A percentile compares a stretch with the other conserved stretches of the same genome.
phyloP scores from a whole-genome alignment of 1,284 basidiomycete genomes.

The Pyrrhoderma noxium region DNA sequence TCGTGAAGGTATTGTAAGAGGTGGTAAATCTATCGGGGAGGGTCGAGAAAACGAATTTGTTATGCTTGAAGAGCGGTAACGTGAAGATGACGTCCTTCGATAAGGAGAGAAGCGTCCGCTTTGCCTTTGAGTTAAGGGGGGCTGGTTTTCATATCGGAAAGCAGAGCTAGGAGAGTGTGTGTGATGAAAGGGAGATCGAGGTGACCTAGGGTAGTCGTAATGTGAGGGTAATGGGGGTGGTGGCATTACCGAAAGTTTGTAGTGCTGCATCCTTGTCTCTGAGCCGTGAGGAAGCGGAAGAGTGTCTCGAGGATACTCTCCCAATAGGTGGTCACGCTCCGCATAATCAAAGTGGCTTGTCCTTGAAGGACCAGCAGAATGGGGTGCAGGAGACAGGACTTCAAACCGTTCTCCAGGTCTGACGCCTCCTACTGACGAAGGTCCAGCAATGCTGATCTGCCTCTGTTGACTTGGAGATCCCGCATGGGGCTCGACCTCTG shows the following conservation, averaged over 20 bases:
- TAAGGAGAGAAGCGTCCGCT: slow-evolving; percentile 14
- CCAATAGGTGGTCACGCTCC: background rate
- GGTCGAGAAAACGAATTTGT: slow-evolving; percentile 1
- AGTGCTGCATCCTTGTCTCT: background rate
- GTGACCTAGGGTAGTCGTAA: background rate
- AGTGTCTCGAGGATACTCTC: background rate
- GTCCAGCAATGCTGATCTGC: slow-evolving; percentile 4
- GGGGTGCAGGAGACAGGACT: slow-evolving; percentile 6
- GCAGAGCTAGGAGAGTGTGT: background rate
- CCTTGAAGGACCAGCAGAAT: slow-evolving; percentile 12
- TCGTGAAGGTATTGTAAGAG: slow-evolving; percentile 13
- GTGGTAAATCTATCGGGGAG: slow-evolving; percentile 14
- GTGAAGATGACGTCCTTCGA: background rate
- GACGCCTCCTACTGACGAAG: slow-evolving; percentile 5
- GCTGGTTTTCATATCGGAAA: slow-evolving; percentile 9
- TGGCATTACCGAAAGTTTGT: slow-evolving; percentile 4
- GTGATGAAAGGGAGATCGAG: background rate
- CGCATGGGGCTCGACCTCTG: slow-evolving; percentile 10
- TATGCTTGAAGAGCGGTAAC: slow-evolving; percentile 1
- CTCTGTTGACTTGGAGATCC: slow-evolving; percentile 16
- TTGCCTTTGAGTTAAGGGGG: background rate
- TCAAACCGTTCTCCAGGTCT: slow-evolving; percentile 4
- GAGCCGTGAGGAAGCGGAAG: background rate
- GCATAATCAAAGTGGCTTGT: slow-evolving; percentile 4
- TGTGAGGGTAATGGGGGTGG: slow-evolving; percentile 3